phyloP scores from a whole-genome alignment of 2,329 filamentous ascomycete species.

The Aspergillus sp. region DNA sequence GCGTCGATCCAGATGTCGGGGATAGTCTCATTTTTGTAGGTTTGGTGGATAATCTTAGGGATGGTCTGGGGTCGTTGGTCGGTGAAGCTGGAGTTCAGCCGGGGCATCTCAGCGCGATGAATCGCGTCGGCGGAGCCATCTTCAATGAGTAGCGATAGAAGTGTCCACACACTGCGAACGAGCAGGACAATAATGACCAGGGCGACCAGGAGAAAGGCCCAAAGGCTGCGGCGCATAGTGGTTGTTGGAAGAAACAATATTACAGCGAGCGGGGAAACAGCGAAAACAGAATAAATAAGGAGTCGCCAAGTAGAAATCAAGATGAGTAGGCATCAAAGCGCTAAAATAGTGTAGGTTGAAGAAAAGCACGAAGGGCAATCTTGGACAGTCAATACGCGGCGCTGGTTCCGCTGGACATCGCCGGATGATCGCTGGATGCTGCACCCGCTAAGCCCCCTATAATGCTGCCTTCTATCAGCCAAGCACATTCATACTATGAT shows the following conservation, averaged over 20 bases:
- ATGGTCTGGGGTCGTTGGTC: conserved; percentile 61
- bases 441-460: neutral
- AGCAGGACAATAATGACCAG: conserved; percentile 63
- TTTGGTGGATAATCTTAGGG: conserved; percentile 76
- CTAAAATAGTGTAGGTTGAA: neutral
- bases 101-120: conserved; percentile 64
- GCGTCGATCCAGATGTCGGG: conserved; percentile 65
- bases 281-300: neutral
- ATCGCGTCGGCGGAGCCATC: conserved; percentile 68
- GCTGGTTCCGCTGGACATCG: neutral
- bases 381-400: neutral
- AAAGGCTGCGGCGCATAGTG: conserved; percentile 60
- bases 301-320: neutral
- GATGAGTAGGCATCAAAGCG: neutral
- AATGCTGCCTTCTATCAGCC: neutral
- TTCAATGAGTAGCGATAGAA: conserved; percentile 68
- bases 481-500: neutral
- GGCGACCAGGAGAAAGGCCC: conserved; percentile 66
- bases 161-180: conserved; percentile 66
- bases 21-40: conserved; percentile 69
- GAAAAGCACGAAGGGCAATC: neutral
- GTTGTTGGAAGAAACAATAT: neutral
- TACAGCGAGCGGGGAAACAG: neutral
- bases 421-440: neutral
- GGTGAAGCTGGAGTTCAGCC: conserved; percentile 60